Evolutionary conservation across 768 basidiomycete genomes (phyloP).

Genomic region (Podaxis mareebaensis): DNA sequence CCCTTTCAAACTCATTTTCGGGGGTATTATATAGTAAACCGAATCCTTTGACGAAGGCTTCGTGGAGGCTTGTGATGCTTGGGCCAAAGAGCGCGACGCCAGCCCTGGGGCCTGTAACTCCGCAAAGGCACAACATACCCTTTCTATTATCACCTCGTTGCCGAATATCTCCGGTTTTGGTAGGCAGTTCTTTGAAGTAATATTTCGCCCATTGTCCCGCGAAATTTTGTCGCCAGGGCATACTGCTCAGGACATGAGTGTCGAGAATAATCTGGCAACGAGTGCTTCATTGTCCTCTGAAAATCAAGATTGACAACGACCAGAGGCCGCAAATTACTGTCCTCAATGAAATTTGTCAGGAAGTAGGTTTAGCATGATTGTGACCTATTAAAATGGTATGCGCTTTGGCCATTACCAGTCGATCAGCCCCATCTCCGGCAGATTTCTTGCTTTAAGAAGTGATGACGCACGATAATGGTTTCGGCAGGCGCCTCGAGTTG

Average conservation of each 20-base stretch:
- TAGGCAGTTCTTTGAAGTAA: slow-evolving; percentile 4
- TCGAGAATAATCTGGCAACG: not conserved
- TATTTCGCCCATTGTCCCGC: slow-evolving; percentile 1
- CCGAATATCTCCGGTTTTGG: slow-evolving; percentile 7
- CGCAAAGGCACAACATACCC: slow-evolving; percentile 18
- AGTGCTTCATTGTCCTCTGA: slow-evolving; percentile 3
- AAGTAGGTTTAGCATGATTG: not conserved
- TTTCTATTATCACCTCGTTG: slow-evolving; percentile 28
- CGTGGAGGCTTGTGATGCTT: slow-evolving; percentile 12
- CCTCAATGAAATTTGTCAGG: not conserved
- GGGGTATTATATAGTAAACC: slow-evolving; percentile 15
- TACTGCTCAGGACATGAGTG: not conserved
- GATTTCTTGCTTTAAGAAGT: slow-evolving; percentile 10
- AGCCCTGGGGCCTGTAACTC: slow-evolving; percentile 15
- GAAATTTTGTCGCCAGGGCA: not conserved
- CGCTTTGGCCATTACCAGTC: not conserved
- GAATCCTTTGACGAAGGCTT: slow-evolving; percentile 14
- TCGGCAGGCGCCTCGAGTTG: slow-evolving; percentile 5
- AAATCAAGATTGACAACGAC: not conserved
- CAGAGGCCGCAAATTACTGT: not conserved
- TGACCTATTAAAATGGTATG: not conserved
- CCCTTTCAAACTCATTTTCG: slow-evolving; percentile 8
- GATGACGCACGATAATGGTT: slow-evolving; percentile 19
- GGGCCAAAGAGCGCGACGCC: slow-evolving; percentile 15
- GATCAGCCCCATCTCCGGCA: slow-evolving; percentile 9